A percentile compares a stretch with the other conserved stretches of the same genome.
phyloP scores from a whole-genome alignment of 1,139 yeast species.

The Yamadazyma membranifaciens region DNA sequence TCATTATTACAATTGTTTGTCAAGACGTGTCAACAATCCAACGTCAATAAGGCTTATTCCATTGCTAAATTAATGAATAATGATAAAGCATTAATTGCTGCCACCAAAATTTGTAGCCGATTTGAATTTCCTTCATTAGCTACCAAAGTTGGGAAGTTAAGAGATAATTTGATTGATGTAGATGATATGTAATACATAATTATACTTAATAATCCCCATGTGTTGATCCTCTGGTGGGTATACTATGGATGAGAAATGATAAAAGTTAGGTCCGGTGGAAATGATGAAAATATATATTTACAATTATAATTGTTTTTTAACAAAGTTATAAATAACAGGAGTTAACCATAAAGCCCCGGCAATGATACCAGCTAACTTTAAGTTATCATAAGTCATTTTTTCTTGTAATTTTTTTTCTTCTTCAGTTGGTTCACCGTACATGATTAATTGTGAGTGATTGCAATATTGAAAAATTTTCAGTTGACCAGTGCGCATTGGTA shows the following conservation, averaged over 20 bases:
- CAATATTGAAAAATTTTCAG: constrained; percentile 6
- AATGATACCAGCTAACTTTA: constrained; percentile 64
- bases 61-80: constrained; percentile 68
- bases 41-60: constrained; percentile 65
- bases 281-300: not conserved
- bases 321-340: constrained; percentile 62
- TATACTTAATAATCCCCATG: too few relatives aligned
- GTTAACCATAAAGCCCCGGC: constrained; percentile 81
- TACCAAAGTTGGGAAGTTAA: constrained; percentile 60
- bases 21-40: constrained; percentile 69
- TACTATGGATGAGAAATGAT: too few relatives aligned
- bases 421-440: constrained; percentile 56
- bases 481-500: constrained; percentile 1
- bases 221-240: too few relatives aligned
- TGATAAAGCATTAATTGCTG: constrained; percentile 81
- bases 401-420: constrained; percentile 78
- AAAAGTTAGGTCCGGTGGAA: not conserved
- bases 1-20: constrained; percentile 75
- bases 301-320: constrained; percentile 52
- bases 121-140: constrained; percentile 67
- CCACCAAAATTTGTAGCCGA: constrained; percentile 79
- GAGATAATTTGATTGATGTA: constrained; percentile 47
- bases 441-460: not conserved
- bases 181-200: constrained; percentile 1
- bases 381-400: constrained; percentile 62